phyloP scores from a whole-genome alignment of 495 filamentous ascomycete genomes.

The Penicillium cosmopolitanum region DNA sequence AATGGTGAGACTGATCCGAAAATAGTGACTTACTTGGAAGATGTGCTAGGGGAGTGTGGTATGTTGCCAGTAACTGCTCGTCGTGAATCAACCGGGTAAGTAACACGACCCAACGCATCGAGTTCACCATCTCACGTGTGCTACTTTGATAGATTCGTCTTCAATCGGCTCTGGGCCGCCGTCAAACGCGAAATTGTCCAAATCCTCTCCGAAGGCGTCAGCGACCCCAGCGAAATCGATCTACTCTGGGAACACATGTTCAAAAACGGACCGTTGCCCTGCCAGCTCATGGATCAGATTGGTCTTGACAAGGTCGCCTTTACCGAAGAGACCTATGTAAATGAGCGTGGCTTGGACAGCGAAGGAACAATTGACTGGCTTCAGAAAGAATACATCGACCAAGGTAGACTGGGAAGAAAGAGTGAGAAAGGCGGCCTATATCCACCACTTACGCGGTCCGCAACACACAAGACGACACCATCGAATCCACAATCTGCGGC shows the following conservation, averaged over 20 bases:
- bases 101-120: too few relatives aligned
- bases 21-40: too few relatives aligned
- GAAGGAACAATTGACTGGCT: constrained; percentile 37
- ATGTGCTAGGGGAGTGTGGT: too few relatives aligned
- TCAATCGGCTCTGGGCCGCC: constrained; percentile 62
- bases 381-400: constrained; percentile 34
- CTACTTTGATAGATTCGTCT: constrained; percentile 53
- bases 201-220: constrained; percentile 55
- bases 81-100: too few relatives aligned
- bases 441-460: constrained; percentile 12
- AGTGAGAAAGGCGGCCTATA: constrained; percentile 41
- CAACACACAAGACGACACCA: constrained; percentile 12
- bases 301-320: constrained; percentile 40
- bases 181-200: constrained; percentile 56
- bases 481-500: constrained; percentile 17
- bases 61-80: too few relatives aligned
- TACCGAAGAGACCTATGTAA: constrained; percentile 48
- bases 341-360: constrained; percentile 32
- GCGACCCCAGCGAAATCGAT: constrained; percentile 52
- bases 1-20: too few relatives aligned
- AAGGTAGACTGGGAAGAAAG: constrained; percentile 37
- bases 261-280: constrained; percentile 28
- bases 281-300: constrained; percentile 37
- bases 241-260: constrained; percentile 39
- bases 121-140: too few relatives aligned